A percentile compares a stretch with the other conserved stretches of the same genome.
Evolutionary conservation across 2,329 filamentous ascomycete genomes (phyloP).

Genomic region (Grosmannia huntii): DNA sequence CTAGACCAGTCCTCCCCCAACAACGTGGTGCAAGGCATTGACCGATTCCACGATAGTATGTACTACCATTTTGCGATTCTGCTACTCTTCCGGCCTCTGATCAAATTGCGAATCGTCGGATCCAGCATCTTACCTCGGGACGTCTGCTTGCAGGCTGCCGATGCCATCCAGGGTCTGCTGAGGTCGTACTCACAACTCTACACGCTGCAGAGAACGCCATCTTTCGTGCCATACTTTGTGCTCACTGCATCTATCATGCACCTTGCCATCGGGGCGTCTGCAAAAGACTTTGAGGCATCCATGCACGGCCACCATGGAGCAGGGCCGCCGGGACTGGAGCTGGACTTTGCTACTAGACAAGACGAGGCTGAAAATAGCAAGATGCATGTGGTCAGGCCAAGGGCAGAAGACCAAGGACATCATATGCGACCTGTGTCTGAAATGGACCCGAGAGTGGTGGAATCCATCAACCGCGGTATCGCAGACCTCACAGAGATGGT

Average conservation of each 20-base stretch:
- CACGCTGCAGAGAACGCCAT: constrained; percentile 43
- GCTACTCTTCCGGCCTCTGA: constrained; percentile 61
- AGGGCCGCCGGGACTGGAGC: neutral
- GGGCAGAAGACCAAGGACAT: neutral
- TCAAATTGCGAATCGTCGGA: constrained; percentile 50
- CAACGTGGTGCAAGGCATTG: neutral
- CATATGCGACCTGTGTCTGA: neutral
- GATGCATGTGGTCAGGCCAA: neutral
- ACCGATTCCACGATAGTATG: constrained; percentile 34
- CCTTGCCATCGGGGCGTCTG: constrained; percentile 36
- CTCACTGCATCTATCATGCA: constrained; percentile 49
- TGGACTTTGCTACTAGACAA: neutral
- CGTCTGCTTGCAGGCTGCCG: constrained; percentile 49
- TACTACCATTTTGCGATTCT: constrained; percentile 59
- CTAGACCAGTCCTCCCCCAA: too few species aligned
- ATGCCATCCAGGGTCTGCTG: constrained; percentile 43
- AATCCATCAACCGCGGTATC: constrained; percentile 40
- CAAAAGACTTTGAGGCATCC: neutral
- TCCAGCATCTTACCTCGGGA: constrained; percentile 52
- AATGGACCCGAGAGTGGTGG: constrained; percentile 26
- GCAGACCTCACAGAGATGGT: constrained; percentile 48
- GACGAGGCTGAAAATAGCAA: neutral
- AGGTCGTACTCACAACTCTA: constrained; percentile 46
- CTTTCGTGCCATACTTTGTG: constrained; percentile 51
- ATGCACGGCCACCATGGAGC: neutral